Conservation (phyloP, 2,329 filamentous ascomycete genomes). For the Byssothecium circinans region DNA sequence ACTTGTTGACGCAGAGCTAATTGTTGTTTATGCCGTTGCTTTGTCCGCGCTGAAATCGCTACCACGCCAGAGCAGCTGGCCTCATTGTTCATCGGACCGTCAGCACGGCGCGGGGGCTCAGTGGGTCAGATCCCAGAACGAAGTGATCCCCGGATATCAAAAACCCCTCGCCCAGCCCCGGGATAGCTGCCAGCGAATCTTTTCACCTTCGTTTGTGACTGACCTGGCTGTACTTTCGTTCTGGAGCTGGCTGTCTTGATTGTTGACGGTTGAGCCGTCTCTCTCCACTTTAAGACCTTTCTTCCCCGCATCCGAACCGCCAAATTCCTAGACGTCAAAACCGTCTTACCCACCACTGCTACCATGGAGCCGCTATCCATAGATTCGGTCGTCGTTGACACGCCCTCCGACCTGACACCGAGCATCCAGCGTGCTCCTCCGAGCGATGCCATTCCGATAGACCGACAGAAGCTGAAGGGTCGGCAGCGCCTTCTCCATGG, state of each 20-base stretch:
- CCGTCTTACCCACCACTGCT: slow-evolving; percentile 7
- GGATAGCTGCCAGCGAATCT: neutral
- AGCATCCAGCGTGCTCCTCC: slow-evolving; percentile 17
- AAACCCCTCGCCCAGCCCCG: slow-evolving; percentile 12
- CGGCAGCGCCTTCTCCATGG: slow-evolving; percentile 71
- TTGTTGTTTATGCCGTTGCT: neutral
- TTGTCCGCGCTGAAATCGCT: slow-evolving; percentile 5
- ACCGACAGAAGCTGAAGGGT: slow-evolving; percentile 62
- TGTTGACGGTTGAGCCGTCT: neutral
- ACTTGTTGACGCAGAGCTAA: no score
- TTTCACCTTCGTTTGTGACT: slow-evolving; percentile 11
- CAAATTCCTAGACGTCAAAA: neutral
- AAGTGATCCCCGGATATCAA: slow-evolving; percentile 3
- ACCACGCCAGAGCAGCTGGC: neutral
- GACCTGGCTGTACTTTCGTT: neutral
- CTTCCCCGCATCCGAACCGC: slow-evolving; percentile 14
- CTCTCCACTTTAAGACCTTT: neutral
- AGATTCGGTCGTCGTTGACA: slow-evolving; percentile 41
- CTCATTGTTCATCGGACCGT: slow-evolving; percentile 5
- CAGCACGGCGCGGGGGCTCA: slow-evolving; percentile 6
- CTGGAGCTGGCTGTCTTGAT: neutral
- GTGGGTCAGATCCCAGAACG: slow-evolving; percentile 12
- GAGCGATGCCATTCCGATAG: slow-evolving; percentile 30
- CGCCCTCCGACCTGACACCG: slow-evolving; percentile 21
- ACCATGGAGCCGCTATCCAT: slow-evolving; percentile 42